Base-by-base conservation (phyloP, 2,329 filamentous ascomycete genomes). In the Paecilomyces formosus region DNA sequence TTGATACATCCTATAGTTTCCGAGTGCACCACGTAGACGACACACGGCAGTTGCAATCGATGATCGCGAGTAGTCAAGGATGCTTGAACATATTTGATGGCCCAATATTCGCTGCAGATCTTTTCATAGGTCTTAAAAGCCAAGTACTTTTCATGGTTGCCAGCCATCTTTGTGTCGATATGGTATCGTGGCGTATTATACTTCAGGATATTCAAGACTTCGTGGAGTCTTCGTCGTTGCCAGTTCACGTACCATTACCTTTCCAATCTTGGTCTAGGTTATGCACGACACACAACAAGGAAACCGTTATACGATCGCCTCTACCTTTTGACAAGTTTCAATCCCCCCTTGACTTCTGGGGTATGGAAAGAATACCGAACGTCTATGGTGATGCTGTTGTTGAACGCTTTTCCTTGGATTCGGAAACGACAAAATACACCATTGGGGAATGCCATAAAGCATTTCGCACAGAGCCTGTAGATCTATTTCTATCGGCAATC, bases 191-290 rank as follows among this genome's bases (percentile, higher is more conserved):
- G 72, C 68, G 72, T 18, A 69, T 74, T 50, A 66, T 74, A 21
- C 59, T 74, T 3, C 69, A 73, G 15, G 72, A 75, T 33, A 63
- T 75, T 1, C 65, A 74, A 57, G 72, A 74, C 26, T 64, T 70
- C 13, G 60, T 75, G 21, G 64, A 74, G 11, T 64, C 68, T 9
- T 68, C 70, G 2, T 68, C 68, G 6, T 60, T 74, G 5, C 65
- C 68, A n/a, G 62, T 62, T 9, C 70, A 72, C 6, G 72, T 71
- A 50, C 67, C 72, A 2, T 60, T 76, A 1, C 70, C 73, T 9
- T 76, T 76, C 68, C 72, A 75, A 55, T 68, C 64, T 54, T 76
- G 74, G 74, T 72, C 69, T 50, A 64, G 65, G 4, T 60, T 74
- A 57, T 73, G 75, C 53, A 49, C 62, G 0, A 67, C 71, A 12